Evolutionary conservation across 805 yeast genomes (phyloP), one percentile per base, ranked within the genome.

Genomic region (Myxozyma nipponensis): DNA sequence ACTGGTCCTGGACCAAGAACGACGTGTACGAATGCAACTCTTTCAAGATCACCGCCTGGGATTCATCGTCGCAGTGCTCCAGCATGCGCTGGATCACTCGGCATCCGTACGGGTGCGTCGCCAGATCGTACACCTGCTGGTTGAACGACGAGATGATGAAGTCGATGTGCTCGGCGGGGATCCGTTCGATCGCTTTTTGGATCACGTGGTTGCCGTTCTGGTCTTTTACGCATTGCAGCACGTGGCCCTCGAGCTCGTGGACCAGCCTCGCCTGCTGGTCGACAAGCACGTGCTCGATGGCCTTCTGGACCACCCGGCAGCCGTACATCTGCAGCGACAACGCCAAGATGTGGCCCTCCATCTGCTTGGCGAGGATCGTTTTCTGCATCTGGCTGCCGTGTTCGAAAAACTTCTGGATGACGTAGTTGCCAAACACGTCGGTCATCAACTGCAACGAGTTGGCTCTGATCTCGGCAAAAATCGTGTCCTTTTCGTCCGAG

Each of bases 171-270:
- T 74, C 79, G 51, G 86, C 79, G 3, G 96, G 93, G 44, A 90
- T 81, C 52, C 79, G 73, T 69, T 93, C 98, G 60, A 93, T 86
- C 1, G 96, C 83, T 66, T 90, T 91, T 70, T 93, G 99, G 57
- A 93, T 85, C 17, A 93, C 98, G 68, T 93, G 99, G 67, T 93
- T 93, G 57, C 98, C 98, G 68, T 93, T 93, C 71, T 91, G 98
- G 68, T 93, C 98, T 65, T 88, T 88, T 52, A 91, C 86, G 68
- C 91, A 78, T 50, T 77, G 76, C 46, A 82, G 63, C 22, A 84
- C 81, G 56, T 76, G 74, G 39, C 75, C 76, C 46, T 75, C 78
- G 54, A 93, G 72, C 69, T 93, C 98, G 23, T 74, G 72, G 44
- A 88, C 80, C 28, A 93, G 74, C 30, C 68, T 68, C 24, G 83